Conservation (phyloP, 192 early-diverging fungal species). For the Diversispora epigaea region DNA sequence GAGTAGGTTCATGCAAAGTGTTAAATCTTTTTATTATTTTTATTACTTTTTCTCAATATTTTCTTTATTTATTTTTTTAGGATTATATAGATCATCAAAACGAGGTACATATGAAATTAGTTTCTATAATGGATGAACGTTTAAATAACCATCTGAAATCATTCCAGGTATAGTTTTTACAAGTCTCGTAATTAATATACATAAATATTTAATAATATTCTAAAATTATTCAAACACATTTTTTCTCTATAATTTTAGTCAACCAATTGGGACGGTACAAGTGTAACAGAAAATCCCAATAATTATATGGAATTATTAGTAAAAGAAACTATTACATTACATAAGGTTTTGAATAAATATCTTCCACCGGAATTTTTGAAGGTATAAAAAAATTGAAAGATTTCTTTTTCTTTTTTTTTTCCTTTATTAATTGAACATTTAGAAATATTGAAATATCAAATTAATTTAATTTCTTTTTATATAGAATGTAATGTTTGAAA, state of each 20-base stretch:
- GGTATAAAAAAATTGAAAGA: conserved; percentile 41
- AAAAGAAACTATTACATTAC: conserved; percentile 87
- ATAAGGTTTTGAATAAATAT: conserved; percentile 89
- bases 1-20: conserved; percentile 37
- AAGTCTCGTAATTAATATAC: background rate
- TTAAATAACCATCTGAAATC: conserved; percentile 74
- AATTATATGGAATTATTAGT: conserved; percentile 81
- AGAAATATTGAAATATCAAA: background rate
- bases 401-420: background rate
- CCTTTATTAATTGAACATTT: background rate
- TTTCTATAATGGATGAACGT: conserved; percentile 94
- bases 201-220: background rate
- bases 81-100: conserved; percentile 91
- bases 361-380: conserved; percentile 70
- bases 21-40: background rate
- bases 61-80: conserved; percentile 33
- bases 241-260: conserved; percentile 37
- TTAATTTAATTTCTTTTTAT: background rate
- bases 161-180: conserved; percentile 57
- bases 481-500: conserved; percentile 28
- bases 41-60: background rate
- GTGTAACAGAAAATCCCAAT: conserved; percentile 37
- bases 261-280: conserved; percentile 32
- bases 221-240: background rate
- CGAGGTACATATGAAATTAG: conserved; percentile 87